Evolutionary conservation across 345 rosid species (phyloP).

Genomic region (Heritiera littoralis): DNA sequence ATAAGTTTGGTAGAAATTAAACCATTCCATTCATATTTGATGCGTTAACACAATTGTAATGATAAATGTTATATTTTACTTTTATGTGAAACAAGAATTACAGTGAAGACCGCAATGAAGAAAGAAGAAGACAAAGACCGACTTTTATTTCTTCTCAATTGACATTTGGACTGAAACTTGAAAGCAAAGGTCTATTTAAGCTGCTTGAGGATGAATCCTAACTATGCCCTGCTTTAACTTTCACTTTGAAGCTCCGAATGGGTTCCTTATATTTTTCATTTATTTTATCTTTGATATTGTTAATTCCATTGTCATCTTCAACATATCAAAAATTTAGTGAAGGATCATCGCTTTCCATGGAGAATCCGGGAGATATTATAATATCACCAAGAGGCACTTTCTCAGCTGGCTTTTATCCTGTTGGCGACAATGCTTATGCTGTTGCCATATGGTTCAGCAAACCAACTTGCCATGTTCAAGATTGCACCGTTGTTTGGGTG

Average conservation of each 20-base stretch:
- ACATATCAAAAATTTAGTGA: neutral
- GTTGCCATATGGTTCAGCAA: slow-evolving; percentile 29
- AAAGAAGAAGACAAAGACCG: too few species aligned
- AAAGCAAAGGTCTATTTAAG: too few species aligned
- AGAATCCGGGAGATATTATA: neutral
- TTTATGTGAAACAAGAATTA: too few species aligned
- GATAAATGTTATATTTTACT: too few species aligned
- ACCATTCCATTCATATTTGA: too few species aligned
- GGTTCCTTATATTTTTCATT: neutral
- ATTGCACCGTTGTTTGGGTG: slow-evolving; percentile 36
- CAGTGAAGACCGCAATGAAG: too few species aligned
- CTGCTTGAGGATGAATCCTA: too few species aligned
- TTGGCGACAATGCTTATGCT: slow-evolving; percentile 36
- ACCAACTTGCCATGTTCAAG: neutral
- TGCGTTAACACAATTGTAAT: too few species aligned
- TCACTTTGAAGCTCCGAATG: neutral
- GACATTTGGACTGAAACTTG: too few species aligned
- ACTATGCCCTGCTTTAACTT: neutral
- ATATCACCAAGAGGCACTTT: neutral
- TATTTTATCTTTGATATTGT: neutral
- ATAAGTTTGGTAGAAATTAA: too few species aligned
- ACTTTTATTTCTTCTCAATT: too few species aligned
- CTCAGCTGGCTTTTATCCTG: slow-evolving; percentile 33
- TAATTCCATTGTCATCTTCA: slow-evolving; percentile 1
- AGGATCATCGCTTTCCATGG: neutral